A percentile compares a stretch with the other conserved stretches of the same genome.
These are phyloP conservation scores for Pseudonitzschia multiseries DNA, from an alignment of 108 stramenopile species.

Conservation along the genomic window DNA sequence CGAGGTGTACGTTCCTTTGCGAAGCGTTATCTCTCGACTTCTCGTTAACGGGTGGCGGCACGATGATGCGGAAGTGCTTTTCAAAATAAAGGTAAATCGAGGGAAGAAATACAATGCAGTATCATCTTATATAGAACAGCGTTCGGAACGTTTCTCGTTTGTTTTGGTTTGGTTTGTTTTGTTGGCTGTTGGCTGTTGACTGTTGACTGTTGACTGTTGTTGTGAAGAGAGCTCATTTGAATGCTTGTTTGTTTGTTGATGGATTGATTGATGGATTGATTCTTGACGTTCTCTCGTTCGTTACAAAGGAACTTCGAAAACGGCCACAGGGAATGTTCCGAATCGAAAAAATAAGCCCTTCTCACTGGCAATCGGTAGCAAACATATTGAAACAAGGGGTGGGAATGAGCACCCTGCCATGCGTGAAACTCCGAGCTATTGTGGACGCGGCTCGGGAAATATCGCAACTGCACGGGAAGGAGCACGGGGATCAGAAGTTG, in stretches of 20 bases:
- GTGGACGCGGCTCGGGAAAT: conserved; percentile 83
- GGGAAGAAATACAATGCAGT: not conserved
- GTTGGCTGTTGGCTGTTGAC: no score
- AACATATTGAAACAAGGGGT: conserved; percentile 72
- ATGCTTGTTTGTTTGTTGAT: no score
- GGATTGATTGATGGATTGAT: no score
- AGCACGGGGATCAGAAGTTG: conserved; percentile 28
- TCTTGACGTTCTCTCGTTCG: not conserved
- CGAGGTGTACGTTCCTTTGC: conserved; percentile 80
- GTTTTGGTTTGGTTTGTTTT: no score
- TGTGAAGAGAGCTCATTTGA: no score
- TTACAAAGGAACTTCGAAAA: conserved; percentile 41
- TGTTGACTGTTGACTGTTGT: no score
- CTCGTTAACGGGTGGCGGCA: conserved; percentile 83
- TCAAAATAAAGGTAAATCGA: conserved; percentile 59
- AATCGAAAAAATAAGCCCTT: conserved; percentile 62
- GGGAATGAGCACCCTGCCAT: conserved; percentile 77
- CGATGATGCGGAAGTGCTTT: conserved; percentile 80
- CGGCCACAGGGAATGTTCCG: conserved; percentile 62
- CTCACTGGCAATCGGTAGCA: conserved; percentile 74
- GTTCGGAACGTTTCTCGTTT: no score
- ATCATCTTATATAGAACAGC: conserved; percentile 11
- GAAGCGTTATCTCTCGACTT: conserved; percentile 72
- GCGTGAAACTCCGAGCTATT: conserved; percentile 80
- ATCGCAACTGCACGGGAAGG: conserved; percentile 47